Conservation (phyloP, 306 rosid species). For the Canavalia gladiata region DNA sequence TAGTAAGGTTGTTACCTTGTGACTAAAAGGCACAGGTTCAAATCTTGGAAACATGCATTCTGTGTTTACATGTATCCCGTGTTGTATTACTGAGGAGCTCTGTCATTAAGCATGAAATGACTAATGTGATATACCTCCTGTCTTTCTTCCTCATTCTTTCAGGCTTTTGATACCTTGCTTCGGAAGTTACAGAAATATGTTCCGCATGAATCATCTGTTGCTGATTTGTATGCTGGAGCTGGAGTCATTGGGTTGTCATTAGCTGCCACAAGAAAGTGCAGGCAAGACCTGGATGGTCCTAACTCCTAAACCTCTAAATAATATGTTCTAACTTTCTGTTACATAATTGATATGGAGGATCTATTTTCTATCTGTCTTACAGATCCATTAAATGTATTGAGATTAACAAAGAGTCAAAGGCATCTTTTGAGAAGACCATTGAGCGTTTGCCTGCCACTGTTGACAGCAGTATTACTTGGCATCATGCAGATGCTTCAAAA, state of each 20-base stretch:
- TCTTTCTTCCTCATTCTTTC: constrained; percentile 41
- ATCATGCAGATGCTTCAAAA: constrained; percentile 89
- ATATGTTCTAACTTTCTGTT: constrained; percentile 26
- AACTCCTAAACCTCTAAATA: constrained; percentile 7
- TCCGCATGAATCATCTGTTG: constrained; percentile 85
- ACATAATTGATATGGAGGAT: constrained; percentile 29
- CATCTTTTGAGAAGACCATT: constrained; percentile 90
- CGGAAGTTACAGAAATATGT: constrained; percentile 90
- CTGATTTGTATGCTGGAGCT: constrained; percentile 97
- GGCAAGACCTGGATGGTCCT: constrained; percentile 67
- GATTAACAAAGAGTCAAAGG: constrained; percentile 89
- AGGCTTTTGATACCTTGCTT: constrained; percentile 92
- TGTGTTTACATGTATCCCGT: not conserved
- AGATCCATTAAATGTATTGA: constrained; percentile 96
- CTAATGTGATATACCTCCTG: constrained; percentile 26
- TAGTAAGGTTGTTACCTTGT: constrained; percentile 7
- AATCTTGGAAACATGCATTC: not conserved
- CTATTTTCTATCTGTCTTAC: constrained; percentile 38
- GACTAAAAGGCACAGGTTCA: not conserved
- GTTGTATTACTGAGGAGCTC: constrained; percentile 2
- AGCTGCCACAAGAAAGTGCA: constrained; percentile 92
- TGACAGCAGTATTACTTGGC: constrained; percentile 89
- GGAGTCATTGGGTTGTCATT: constrained; percentile 95
- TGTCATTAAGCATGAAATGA: constrained; percentile 20
- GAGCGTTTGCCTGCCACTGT: constrained; percentile 72